Percentiles rank a stretch among this genome's conserved stretches.
These are phyloP conservation scores for Mortierella sp. DNA, from an alignment of 371 early-diverging fungal species.

Conservation along the genomic window DNA sequence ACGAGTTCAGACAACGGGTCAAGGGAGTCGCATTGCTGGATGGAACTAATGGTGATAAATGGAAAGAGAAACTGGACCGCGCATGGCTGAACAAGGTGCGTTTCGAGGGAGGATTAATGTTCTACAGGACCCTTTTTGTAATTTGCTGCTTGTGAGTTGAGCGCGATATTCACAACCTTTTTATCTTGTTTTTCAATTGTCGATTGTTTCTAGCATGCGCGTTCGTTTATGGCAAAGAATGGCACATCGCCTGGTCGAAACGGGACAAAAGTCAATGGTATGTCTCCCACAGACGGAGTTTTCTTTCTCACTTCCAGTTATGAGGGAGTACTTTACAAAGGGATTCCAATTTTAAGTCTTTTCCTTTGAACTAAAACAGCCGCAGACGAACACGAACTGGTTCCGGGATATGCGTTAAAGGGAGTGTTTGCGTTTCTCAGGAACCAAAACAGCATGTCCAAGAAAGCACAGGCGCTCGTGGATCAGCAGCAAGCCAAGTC, in stretches of 20 bases:
- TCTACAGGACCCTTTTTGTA: not conserved
- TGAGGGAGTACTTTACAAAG: not conserved
- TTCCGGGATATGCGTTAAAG: not conserved
- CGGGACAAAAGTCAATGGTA: not conserved
- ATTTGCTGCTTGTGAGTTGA: too few relatives aligned
- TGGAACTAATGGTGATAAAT: slow-evolving; percentile 5
- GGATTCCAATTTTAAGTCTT: not conserved
- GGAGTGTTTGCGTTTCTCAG: not conserved
- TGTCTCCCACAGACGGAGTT: not conserved
- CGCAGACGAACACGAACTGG: not conserved
- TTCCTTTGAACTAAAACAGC: not conserved
- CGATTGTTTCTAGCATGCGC: not conserved
- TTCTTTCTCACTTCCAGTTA: too few relatives aligned
- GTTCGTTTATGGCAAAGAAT: not conserved
- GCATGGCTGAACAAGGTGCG: not conserved
- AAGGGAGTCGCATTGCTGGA: not conserved
- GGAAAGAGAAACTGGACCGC: not conserved
- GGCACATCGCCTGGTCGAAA: not conserved
- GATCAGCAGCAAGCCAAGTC: not conserved
- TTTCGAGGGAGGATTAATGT: not conserved
- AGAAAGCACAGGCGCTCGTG: not conserved
- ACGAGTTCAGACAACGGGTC: not conserved
- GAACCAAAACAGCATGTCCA: not conserved
- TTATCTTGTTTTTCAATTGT: not conserved
- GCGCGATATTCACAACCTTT: not conserved